A percentile compares a stretch with the other conserved stretches of the same genome.
Evolutionary conservation across 495 filamentous ascomycete genomes (phyloP).

Genomic region (Rusavskia elegans): DNA sequence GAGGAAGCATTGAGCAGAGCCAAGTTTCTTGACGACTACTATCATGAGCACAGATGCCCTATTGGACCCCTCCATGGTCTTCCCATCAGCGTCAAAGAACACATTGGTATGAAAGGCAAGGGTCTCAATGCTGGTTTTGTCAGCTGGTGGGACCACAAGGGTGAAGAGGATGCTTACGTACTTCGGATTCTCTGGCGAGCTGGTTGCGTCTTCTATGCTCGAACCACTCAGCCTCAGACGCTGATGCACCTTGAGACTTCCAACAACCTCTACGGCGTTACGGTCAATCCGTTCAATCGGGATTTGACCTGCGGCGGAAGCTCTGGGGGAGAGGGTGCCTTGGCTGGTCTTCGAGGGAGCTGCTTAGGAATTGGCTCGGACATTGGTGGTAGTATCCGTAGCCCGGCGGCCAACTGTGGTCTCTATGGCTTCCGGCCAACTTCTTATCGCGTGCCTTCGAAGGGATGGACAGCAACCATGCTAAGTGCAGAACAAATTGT

Average conservation of each 20-base stretch:
- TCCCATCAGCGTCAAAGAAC: conserved; percentile 27
- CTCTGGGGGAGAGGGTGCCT: conserved; percentile 41
- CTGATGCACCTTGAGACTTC: conserved; percentile 37
- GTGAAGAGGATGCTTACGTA: conserved; percentile 10
- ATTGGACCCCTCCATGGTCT: conserved; percentile 27
- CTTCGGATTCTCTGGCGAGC: conserved; percentile 22
- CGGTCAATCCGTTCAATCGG: conserved; percentile 35
- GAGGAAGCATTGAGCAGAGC: conserved; percentile 18
- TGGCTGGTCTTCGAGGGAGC: conserved; percentile 20
- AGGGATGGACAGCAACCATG: conserved; percentile 25
- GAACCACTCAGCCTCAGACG: conserved; percentile 40
- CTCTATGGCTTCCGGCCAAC: conserved; percentile 20
- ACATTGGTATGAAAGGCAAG: conserved; percentile 14
- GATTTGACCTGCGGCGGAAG: conserved; percentile 35
- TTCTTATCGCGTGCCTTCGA: conserved; percentile 13
- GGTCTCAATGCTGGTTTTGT: conserved; percentile 13
- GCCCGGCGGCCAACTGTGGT: conserved; percentile 18
- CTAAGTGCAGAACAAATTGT: conserved; percentile 42
- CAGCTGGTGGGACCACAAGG: conserved; percentile 13
- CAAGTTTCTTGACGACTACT: conserved; percentile 18
- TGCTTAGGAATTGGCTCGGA: conserved; percentile 24
- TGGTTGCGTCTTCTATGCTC: conserved; percentile 35
- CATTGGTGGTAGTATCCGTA: conserved; percentile 22
- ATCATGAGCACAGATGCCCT: conserved; percentile 12
- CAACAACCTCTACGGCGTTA: conserved; percentile 39